Evolutionary conservation across 495 filamentous ascomycete species (phyloP), one percentile per base, ranked within the genome.

Genomic region (Aspergillus indologenus): DNA sequence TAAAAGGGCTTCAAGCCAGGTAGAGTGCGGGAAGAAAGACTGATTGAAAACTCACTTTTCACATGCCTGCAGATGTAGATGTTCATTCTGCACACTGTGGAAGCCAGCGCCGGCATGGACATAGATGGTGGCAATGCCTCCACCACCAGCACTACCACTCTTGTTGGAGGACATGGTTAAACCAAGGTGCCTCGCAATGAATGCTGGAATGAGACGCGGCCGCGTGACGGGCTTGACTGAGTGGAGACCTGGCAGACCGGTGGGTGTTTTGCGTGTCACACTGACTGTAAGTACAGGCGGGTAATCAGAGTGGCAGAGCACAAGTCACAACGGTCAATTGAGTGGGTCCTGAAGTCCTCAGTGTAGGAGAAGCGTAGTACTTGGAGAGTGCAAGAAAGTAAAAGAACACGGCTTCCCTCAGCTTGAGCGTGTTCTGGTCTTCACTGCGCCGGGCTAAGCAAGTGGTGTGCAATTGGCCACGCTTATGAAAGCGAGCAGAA

Each of bases 31-130:
- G 8, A 52, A 31, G 24, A 24, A n/a, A 14, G 3, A 3, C 46
- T 21, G 26, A 20, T 6, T 4, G 6, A 15, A 12, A 6, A 82
- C 90, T 77, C 79, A 98, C 94, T 90, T 85, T 60, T 86, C 85
- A 70, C 94, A 98, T 20, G 91, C 90, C 63, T 87, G 76, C 14
- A 98, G 81, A 68, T 98, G 94, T 42, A 87, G 77, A 17, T 77
- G 74, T 68, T 98, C 91, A 72, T 98, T 97, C 52, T 87, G 81
- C 17, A 77, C 65, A 64, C 90, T 96, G 70, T 98, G 94, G 65
- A 88, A 97, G n/a, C 94, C 94, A 18, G 94, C 94, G 14, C 94
- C 94, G 20, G 92, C 94, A 77, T 98, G 94, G 57, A 98, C 85
- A 67, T 96, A 97, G 34, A 98, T 89, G n/a, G 88, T 89, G 58